These are phyloP conservation scores for Epichloe brachyelytri DNA, from an alignment of 2,329 filamentous ascomycete genomes.

Conservation along the genomic window DNA sequence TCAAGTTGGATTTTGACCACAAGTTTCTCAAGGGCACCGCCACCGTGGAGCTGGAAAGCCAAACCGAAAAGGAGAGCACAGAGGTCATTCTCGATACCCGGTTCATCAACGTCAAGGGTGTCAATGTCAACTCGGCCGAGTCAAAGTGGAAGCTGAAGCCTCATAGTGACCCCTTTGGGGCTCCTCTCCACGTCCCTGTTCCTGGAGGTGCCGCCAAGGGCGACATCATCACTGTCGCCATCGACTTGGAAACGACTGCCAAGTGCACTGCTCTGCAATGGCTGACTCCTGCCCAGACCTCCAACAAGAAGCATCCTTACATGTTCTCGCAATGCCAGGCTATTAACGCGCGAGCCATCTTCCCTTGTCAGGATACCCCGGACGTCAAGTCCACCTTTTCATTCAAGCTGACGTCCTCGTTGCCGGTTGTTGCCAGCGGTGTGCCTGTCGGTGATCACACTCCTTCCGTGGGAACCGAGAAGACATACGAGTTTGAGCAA, in stretches of 20 bases:
- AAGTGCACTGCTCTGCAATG: slow-evolving; percentile 90
- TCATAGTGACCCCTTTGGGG: slow-evolving; percentile 60
- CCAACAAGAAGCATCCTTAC: slow-evolving; percentile 90
- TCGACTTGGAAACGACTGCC: slow-evolving; percentile 68
- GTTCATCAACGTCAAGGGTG: slow-evolving; percentile 57
- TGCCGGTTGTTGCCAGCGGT: slow-evolving; percentile 87
- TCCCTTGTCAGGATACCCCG: slow-evolving; percentile 94
- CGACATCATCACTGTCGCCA: slow-evolving; percentile 41
- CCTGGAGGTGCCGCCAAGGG: slow-evolving; percentile 42
- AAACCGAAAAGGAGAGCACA: slow-evolving; percentile 57
- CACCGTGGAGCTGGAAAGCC: slow-evolving; percentile 60
- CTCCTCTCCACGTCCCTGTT: slow-evolving; percentile 53
- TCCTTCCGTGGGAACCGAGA: slow-evolving; percentile 33
- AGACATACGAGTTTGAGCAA: slow-evolving; percentile 77
- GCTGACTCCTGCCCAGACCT: slow-evolving; percentile 86
- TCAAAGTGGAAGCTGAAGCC: slow-evolving; percentile 57
- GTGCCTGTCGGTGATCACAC: slow-evolving; percentile 40
- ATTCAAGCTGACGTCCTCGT: slow-evolving; percentile 74
- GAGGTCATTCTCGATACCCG: slow-evolving; percentile 86
- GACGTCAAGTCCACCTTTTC: slow-evolving; percentile 93
- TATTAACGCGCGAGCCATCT: slow-evolving; percentile 85
- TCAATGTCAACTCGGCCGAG: slow-evolving; percentile 54
- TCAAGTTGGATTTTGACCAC: slow-evolving; percentile 72
- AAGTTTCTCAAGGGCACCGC: slow-evolving; percentile 69
- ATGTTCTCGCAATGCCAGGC: slow-evolving; percentile 98